Evolutionary conservation across 1,284 basidiomycete genomes (phyloP), one percentile per base, ranked within the genome.

Genomic region (Austroboletus novae-zelandiae): DNA sequence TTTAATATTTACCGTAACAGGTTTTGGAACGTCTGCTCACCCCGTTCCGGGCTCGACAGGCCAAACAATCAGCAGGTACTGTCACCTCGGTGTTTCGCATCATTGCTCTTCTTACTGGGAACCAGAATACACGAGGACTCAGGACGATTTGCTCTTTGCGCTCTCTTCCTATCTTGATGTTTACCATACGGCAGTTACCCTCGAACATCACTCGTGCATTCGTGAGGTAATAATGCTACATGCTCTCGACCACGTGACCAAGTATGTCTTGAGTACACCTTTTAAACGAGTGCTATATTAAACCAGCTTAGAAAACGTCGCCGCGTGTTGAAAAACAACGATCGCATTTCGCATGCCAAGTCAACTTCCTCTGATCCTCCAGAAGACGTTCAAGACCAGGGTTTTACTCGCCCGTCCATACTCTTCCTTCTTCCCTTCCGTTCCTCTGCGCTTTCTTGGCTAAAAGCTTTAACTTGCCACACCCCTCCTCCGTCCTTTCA

Each of bases 351-450:
- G 0, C 80, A 85, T 56, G 81, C 83, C 81, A 89, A 71, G 64
- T 76, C 14, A 72, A 75, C 52, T 70, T 75, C 34, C 65, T 76
- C 73, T 3, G 71, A 81, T 37, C 74, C 77, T 7, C 80, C 81
- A 8, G 81, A 85, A 64, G 89, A 92, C 55, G 81, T 92, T 8
- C 89, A 93, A 69, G 96, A 99, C 67, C 96, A 98, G 77, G 95
- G 96, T 20, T 99, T 98, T 72, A 98, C 95, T 2, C 88, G 97
- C 9, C 96, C 97, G 18, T 96, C 96, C 37, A 79, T 97, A 11
- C 87, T 99, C 46, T 74, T 99, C 51, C 83, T 99, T 44, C 78
- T 94, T 3, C 97, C 97, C 0, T 92, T 98, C 74, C 92, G 97
- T 45, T 92, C 92, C 35, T 86, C 86, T 36, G 96, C 93, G 0